These are phyloP conservation scores for Solanum hybrid DNA, from an alignment of 305 asterid genomes.

Conservation along the genomic window DNA sequence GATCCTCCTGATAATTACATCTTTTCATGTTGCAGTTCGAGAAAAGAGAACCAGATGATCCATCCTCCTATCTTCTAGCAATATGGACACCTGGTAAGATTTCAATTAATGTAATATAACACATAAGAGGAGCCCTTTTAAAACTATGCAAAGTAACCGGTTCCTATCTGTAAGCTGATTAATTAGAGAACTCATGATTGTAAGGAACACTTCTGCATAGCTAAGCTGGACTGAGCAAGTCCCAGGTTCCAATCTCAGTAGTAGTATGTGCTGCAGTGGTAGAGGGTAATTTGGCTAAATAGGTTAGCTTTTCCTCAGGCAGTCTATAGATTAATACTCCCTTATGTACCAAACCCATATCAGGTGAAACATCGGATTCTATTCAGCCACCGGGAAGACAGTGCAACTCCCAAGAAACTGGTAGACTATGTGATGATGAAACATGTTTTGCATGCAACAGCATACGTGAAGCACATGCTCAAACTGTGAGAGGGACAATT, in stretches of 20 bases:
- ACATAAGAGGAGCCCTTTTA: neutral
- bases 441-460: constrained; percentile 88
- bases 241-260: neutral
- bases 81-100: constrained; percentile 43
- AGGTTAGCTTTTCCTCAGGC: neutral
- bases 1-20: constrained; percentile 14
- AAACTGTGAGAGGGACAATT: constrained; percentile 93
- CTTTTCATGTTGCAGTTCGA: constrained; percentile 59
- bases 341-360: constrained; percentile 6
- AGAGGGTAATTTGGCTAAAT: neutral
- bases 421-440: constrained; percentile 58
- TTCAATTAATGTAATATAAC: neutral
- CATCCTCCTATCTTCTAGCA: constrained; percentile 83
- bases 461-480: constrained; percentile 74
- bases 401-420: constrained; percentile 59
- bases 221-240: neutral
- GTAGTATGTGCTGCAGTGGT: neutral
- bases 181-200: neutral
- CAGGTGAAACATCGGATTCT: constrained; percentile 88
- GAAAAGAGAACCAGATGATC: constrained; percentile 92
- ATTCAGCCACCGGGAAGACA: constrained; percentile 71
- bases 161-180: neutral
- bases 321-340: neutral
- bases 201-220: neutral
- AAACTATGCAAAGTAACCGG: neutral